phyloP scores from a whole-genome alignment of 2,329 filamentous ascomycete species.

The Ceratocystis smalleyi region DNA sequence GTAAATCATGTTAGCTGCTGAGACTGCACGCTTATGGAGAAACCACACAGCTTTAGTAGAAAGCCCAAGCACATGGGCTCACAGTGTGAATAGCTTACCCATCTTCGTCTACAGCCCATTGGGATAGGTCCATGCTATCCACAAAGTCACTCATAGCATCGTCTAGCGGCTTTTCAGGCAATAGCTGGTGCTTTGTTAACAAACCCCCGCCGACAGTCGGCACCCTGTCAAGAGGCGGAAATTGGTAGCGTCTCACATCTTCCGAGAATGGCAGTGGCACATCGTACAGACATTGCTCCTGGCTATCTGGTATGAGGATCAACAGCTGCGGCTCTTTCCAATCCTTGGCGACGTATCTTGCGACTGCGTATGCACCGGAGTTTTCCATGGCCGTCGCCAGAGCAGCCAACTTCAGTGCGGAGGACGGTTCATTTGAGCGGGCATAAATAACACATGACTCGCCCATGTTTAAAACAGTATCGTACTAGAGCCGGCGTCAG shows the following conservation, averaged over 20 bases:
- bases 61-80: no score
- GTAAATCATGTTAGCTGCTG: no score
- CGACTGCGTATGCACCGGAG: conserved; percentile 70
- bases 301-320: conserved; percentile 65
- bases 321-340: conserved; percentile 62
- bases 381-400: conserved; percentile 78
- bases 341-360: conserved; percentile 71
- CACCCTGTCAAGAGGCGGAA: conserved; percentile 76
- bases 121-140: conserved; percentile 77
- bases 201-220: conserved; percentile 72
- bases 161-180: conserved; percentile 60
- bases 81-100: conserved; percentile 35
- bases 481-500: conserved; percentile 39
- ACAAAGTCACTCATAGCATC: conserved; percentile 83
- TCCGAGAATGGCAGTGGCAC: conserved; percentile 85
- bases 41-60: no score
- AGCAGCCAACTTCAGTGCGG: conserved; percentile 71
- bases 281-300: conserved; percentile 74
- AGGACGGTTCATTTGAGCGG: conserved; percentile 63
- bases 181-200: conserved; percentile 65
- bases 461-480: conserved; percentile 73
- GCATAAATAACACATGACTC: conserved; percentile 64
- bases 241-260: conserved; percentile 78
- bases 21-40: no score
- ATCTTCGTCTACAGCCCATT: conserved; percentile 55